Base-by-base conservation (phyloP, 2,329 filamentous ascomycete genomes). In the Alternaria alternata region DNA sequence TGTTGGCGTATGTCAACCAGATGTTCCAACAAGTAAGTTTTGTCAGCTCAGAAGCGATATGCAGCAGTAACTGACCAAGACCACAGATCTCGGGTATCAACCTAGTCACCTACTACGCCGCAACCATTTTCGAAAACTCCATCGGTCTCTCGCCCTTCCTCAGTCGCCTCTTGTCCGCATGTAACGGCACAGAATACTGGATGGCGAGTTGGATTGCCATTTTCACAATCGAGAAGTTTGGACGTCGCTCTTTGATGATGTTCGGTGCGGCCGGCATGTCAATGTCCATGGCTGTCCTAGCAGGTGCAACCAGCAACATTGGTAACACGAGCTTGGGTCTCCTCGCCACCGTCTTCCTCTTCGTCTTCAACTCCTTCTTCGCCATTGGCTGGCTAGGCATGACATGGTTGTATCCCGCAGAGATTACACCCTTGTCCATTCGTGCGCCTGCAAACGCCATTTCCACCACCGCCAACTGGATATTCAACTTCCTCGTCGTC, bases 311-410 rank as follows among this genome's bases (percentile, higher is more conserved):
- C 1, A 75, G 70, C 53, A 61, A 67, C 12, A 70, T 74, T 18
- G 62, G 57, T 2, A 71, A 65, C 54, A 62, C 65, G 12, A 62
- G 67, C 14, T 61, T 74, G 38, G 80, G 79, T 46, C 73, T 81
- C 39, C 70, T 74, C 6, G 79, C 81, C 4, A 75, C 93, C 84
- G 92, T 96, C 63, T 94, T 96, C 82, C 94, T 96, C 75, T 91
- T 90, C 81, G 91, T 96, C 81, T 95, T 93, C 85, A 94, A 96
- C 84, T 92, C 91, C 84, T 95, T 91, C 85, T 96, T 96, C 77
- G 93, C 92, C 61, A 87, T 87, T 65, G 96, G 92, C 66, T 96
- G 92, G 93, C 84, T 71, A 81, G 86, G 86, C 77, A 85, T 72
- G 86, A 96, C 74, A 91, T 95, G 75, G 75, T 60, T 77, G 1